These are phyloP conservation scores for Domatiomyces catenatus DNA, from an alignment of 2,329 filamentous ascomycete genomes.

Conservation along the genomic window DNA sequence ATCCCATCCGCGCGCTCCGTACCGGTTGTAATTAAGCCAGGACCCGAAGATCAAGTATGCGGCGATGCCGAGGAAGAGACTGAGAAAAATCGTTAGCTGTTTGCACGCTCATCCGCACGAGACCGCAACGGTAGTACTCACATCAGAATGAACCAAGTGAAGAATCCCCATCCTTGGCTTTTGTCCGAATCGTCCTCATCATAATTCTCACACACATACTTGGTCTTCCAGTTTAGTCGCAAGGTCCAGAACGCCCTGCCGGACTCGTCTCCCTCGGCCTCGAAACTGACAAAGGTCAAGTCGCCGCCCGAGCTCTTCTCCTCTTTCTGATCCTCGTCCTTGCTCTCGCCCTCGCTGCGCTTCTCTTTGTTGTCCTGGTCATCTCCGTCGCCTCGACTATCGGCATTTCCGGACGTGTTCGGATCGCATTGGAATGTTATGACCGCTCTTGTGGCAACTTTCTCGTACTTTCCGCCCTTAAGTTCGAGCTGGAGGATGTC, in stretches of 20 bases:
- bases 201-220: slow-evolving; percentile 61
- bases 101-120: not conserved
- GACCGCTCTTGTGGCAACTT: slow-evolving; percentile 53
- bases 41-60: slow-evolving; percentile 94
- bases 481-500: slow-evolving; percentile 60
- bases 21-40: slow-evolving; percentile 97
- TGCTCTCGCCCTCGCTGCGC: slow-evolving; percentile 17
- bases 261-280: slow-evolving; percentile 36
- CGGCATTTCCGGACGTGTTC: slow-evolving; percentile 50
- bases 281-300: slow-evolving; percentile 64
- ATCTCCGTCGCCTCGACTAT: slow-evolving; percentile 28
- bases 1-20: slow-evolving; percentile 89
- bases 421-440: slow-evolving; percentile 74
- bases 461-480: slow-evolving; percentile 39
- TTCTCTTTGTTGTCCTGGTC: slow-evolving; percentile 10
- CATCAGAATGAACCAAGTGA: slow-evolving; percentile 94
- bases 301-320: slow-evolving; percentile 32
- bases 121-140: slow-evolving; percentile 34
- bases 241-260: slow-evolving; percentile 42
- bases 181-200: slow-evolving; percentile 30
- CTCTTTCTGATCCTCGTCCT: slow-evolving; percentile 20
- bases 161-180: slow-evolving; percentile 67
- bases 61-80: slow-evolving; percentile 68
- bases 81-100: slow-evolving; percentile 24
- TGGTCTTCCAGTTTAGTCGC: slow-evolving; percentile 70